Base-by-base conservation (phyloP, 2,329 filamentous ascomycete species). In the Verticillium alfalfae region DNA sequence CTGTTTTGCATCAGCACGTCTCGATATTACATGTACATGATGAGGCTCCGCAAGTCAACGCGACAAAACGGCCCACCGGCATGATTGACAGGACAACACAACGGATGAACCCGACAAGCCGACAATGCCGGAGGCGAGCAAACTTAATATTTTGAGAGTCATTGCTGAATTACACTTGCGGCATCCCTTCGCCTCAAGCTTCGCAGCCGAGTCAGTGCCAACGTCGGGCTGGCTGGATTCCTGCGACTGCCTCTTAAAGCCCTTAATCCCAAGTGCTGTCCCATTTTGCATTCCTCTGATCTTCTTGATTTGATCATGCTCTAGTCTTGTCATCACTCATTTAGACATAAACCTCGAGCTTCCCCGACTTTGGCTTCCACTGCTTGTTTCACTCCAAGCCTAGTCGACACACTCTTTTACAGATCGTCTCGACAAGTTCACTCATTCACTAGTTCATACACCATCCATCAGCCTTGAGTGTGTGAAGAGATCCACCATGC, bases 401-500 rank as follows among this genome's bases (percentile, higher is more conserved):
- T 56, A 26, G 26, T 56, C 37, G 41, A 18, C 41, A 31, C 59
- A 36, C 31, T 61, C 54, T 36, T 57, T 57, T 54, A 31, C n/a
- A 36, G 31, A 22, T 38, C 45, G 2, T 49, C 13, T 49, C 22
- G 13, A 37, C 16, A 16, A 34, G 39, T 37, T 31, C 31, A 31
- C 18, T 41, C 41, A 38, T 49, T 54, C 57, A 39, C 57, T 7
- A 22, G 60, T 57, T 31, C 26, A 31, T 31, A 31, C 26, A 31
- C 26, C 26, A 31, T 31, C 26, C 26, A 31, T 31, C 26, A 31
- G 5, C 26, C 26, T 31, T 31, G 1, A 31, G 26, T 31, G 26
- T 31, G 26, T 3, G 5, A 31, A 31, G 26, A 31, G 15, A 3
- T 18, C 57, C 34, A 56, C n/a, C 34, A 65, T 65, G 64, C 62